Base-by-base conservation (phyloP, 805 yeast genomes). In the Suhomyces faveliae region DNA sequence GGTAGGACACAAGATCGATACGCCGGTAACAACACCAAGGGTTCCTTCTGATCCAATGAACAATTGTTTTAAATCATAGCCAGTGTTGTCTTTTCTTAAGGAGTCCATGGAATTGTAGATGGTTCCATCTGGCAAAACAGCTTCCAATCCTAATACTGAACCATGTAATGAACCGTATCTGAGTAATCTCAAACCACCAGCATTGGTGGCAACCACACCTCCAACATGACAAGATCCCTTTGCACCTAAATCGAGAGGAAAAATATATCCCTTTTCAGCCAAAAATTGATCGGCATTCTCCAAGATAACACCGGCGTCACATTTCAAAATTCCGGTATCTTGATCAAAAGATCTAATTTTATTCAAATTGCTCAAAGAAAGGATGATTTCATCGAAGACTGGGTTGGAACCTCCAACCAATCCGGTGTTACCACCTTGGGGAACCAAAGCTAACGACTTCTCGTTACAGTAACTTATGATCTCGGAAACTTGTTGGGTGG, bases 341-440 rank as follows among this genome's bases (percentile, higher is more conserved):
- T 74, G 63, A 61, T 91, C 97, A 63, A 91, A 92, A 2, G 87
- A 79, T 63, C 96, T 80, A 45, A 92, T 78, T 61, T 85, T 78
- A 74, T 89, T 89, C 74, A 92, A 58, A 58, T 77, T 79, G 29
- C 86, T 69, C 42, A 90, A 70, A 2, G 89, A 85, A 20, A 91
- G 56, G 20, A 91, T 79, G 43, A 91, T 80, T 68, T 91, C 98
- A 66, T 91, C 98, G 66, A 89, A 91, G 0, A 91, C 84, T 0
- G 97, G 97, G 15, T 84, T 81, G 4, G 96, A 86, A 4, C 97
- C 98, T 54, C 97, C 98, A 37, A 91, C 98, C 40, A 91, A 77
- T 22, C 97, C 97, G 1, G 97, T 92, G 68, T 92, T 91, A 57
- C 98, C 98, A 62, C 97, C 97, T 70, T 92, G 97, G 12, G 98